These are phyloP conservation scores for Sambucus nigra DNA, from an alignment of 129 eudicot species.

Conservation along the genomic window DNA sequence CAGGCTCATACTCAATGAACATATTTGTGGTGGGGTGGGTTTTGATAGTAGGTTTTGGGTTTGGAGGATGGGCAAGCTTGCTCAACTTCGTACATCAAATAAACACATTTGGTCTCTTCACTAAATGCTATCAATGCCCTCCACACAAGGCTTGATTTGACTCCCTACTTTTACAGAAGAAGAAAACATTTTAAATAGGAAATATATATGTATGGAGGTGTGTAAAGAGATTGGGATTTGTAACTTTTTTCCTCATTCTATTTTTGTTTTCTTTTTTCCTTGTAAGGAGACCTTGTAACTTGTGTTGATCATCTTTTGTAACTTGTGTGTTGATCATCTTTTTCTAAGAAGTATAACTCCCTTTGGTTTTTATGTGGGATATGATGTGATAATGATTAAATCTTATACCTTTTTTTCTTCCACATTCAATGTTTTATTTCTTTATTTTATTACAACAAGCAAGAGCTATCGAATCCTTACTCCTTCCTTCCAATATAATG, in stretches of 20 bases:
- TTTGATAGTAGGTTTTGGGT: constrained; percentile 65
- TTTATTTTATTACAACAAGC: neutral
- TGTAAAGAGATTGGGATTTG: constrained; percentile 28
- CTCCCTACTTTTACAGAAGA: constrained; percentile 1
- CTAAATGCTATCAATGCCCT: constrained; percentile 79
- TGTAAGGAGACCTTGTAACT: neutral
- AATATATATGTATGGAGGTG: constrained; percentile 13
- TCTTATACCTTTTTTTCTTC: neutral
- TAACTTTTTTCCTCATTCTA: constrained; percentile 1
- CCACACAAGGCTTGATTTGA: constrained; percentile 27
- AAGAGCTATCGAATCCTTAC: no score
- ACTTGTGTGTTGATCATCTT: constrained; percentile 3
- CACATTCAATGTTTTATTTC: neutral
- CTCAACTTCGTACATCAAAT: constrained; percentile 59
- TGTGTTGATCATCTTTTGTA: constrained; percentile 4
- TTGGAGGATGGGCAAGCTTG: constrained; percentile 88
- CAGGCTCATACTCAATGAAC: constrained; percentile 48
- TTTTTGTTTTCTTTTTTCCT: neutral
- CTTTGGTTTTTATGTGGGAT: constrained; percentile 7
- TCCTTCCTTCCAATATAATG: no score
- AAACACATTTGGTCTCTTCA: constrained; percentile 65
- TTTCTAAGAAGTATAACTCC: constrained; percentile 8
- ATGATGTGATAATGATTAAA: neutral
- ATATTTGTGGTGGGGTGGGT: constrained; percentile 68
- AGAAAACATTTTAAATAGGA: neutral